Percentiles rank a stretch among this genome's conserved stretches.
These are phyloP conservation scores for Aspergillus glaucus DNA, from an alignment of 2,329 filamentous ascomycete species.

Conservation along the genomic window DNA sequence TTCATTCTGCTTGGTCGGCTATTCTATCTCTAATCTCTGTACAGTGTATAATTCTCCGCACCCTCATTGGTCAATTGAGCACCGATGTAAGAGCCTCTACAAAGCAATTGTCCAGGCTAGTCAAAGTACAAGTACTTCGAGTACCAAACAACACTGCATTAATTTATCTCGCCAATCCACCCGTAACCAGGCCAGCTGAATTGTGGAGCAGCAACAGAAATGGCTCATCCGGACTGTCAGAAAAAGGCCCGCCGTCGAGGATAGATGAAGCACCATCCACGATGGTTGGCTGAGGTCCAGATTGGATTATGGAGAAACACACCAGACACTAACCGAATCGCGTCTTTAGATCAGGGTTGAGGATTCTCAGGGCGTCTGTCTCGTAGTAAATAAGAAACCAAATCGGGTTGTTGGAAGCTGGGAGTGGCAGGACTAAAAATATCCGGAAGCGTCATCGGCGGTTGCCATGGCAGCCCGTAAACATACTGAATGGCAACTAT, in stretches of 20 bases:
- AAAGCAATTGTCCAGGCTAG: too few relatives aligned
- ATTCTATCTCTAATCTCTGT: too few relatives aligned
- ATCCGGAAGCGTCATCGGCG: constrained; percentile 3
- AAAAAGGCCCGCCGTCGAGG: not conserved
- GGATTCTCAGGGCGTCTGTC: too few relatives aligned
- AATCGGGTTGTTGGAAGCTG: too few relatives aligned
- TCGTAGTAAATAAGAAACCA: too few relatives aligned
- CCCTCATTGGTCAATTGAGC: too few relatives aligned
- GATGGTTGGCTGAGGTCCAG: constrained; percentile 1
- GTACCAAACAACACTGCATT: not conserved
- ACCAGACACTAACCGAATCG: constrained; percentile 1
- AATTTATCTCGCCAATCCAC: not conserved
- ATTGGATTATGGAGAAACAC: constrained; percentile 6
- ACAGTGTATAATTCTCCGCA: too few relatives aligned
- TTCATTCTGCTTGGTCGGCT: too few relatives aligned
- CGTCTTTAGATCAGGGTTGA: too few relatives aligned
- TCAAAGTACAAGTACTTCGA: not conserved
- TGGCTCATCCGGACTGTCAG: not conserved
- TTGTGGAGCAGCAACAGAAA: not conserved
- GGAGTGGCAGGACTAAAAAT: not conserved
- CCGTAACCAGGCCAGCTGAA: not conserved
- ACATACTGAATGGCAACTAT: constrained; percentile 16
- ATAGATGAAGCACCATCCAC: not conserved
- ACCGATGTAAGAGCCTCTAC: too few relatives aligned
- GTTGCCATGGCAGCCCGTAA: constrained; percentile 38